phyloP scores from a whole-genome alignment of 495 filamentous ascomycete genomes.

The Xylaria venustula region DNA sequence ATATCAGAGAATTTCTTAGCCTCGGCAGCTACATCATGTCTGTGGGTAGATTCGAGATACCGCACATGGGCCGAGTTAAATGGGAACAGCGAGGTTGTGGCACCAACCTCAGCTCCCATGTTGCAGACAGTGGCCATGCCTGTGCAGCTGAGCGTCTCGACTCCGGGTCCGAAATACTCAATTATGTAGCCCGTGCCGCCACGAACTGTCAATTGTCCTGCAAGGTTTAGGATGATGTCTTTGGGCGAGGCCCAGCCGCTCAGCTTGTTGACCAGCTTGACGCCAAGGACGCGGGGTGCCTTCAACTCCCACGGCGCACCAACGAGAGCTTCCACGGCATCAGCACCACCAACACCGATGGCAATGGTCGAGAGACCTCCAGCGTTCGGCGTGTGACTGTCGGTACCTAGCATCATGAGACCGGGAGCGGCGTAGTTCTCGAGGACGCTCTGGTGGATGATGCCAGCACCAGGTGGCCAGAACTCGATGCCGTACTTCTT shows the following conservation, averaged over 20 bases:
- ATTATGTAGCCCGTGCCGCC: conserved; percentile 94
- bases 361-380: conserved; percentile 92
- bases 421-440: conserved; percentile 98
- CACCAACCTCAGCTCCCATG: conserved; percentile 88
- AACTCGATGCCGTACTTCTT: conserved; percentile 98
- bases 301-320: conserved; percentile 97
- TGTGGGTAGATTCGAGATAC: conserved; percentile 82
- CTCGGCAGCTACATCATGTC: conserved; percentile 66
- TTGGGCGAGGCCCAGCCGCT: conserved; percentile 92
- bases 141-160: conserved; percentile 84
- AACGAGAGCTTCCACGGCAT: conserved; percentile 94
- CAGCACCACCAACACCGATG: conserved; percentile 95
- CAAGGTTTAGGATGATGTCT: conserved; percentile 88
- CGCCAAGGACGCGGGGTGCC: conserved; percentile 85
- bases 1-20: conserved; percentile 51
- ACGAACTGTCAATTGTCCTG: conserved; percentile 86
- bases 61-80: conserved; percentile 47
- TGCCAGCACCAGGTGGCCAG: conserved; percentile 98
- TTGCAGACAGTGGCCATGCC: conserved; percentile 93
- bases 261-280: conserved; percentile 78
- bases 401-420: conserved; percentile 98
- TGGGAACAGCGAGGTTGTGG: conserved; percentile 90
- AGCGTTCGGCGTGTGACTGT: conserved; percentile 96
- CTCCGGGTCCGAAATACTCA: conserved; percentile 86
- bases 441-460: conserved; percentile 96